These are phyloP conservation scores for Candida sp. DNA, from an alignment of 1,139 yeast species.

Conservation along the genomic window DNA sequence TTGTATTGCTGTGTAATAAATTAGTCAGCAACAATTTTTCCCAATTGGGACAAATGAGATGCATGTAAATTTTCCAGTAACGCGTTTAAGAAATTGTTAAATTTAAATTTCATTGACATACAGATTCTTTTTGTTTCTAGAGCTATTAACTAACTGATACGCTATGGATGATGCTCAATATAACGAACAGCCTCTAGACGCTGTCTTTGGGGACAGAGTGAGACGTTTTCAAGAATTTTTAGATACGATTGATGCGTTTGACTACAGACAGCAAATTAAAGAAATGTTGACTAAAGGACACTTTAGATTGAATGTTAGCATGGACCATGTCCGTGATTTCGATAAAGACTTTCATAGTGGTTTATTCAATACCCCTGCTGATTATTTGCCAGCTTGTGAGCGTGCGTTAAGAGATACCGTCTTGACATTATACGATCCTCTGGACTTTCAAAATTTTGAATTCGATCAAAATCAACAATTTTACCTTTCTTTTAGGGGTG, in stretches of 20 bases:
- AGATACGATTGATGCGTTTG: slow-evolving; percentile 51
- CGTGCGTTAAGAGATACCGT: slow-evolving; percentile 83
- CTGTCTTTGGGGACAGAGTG: slow-evolving; percentile 73
- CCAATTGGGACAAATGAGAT: slow-evolving; percentile 23
- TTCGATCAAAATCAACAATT: slow-evolving; percentile 64
- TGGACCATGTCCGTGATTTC: slow-evolving; percentile 87
- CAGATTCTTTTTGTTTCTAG: too few species aligned
- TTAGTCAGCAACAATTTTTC: slow-evolving; percentile 13
- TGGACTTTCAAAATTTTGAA: slow-evolving; percentile 36
- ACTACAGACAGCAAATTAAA: slow-evolving; percentile 67
- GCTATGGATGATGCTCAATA: slow-evolving; percentile 15
- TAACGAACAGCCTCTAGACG: slow-evolving; percentile 38
- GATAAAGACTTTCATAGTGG: slow-evolving; percentile 82
- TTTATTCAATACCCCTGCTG: slow-evolving; percentile 72
- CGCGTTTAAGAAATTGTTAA: slow-evolving; percentile 19
- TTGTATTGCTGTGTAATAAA: too few species aligned
- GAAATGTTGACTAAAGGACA: slow-evolving; percentile 66
- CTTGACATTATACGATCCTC: slow-evolving; percentile 60
- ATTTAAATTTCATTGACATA: too few species aligned
- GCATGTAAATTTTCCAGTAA: slow-evolving; percentile 7
- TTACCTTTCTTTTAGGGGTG: slow-evolving; percentile 82
- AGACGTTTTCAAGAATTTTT: slow-evolving; percentile 88
- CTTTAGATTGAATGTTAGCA: slow-evolving; percentile 67
- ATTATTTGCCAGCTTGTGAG: slow-evolving; percentile 86
- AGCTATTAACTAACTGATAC: slow-evolving; percentile 1